These are phyloP conservation scores for Flaveria robusta DNA, from an alignment of 129 eudicot species.

Conservation along the genomic window DNA sequence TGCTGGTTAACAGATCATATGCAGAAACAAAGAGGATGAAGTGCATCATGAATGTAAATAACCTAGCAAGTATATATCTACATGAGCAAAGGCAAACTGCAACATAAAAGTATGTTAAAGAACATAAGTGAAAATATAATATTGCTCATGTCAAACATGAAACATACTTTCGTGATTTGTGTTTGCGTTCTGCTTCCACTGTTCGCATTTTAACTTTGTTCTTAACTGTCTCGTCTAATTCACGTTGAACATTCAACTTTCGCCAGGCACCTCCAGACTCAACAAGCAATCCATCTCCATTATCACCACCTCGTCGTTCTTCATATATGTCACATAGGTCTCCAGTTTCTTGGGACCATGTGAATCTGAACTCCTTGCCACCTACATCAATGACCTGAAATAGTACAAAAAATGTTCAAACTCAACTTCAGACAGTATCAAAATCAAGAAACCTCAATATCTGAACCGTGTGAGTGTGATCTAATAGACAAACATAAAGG, in stretches of 20 bases:
- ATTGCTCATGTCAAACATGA: slow-evolving; percentile 17
- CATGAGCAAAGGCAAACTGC: slow-evolving; percentile 17
- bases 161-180: slow-evolving; percentile 83
- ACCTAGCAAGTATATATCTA: slow-evolving; percentile 12
- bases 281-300: slow-evolving; percentile 84
- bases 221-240: slow-evolving; percentile 73
- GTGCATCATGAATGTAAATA: background rate
- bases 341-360: slow-evolving; percentile 80
- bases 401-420: slow-evolving; percentile 16
- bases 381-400: slow-evolving; percentile 87
- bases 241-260: slow-evolving; percentile 83
- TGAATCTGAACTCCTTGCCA: slow-evolving; percentile 82
- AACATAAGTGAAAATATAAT: slow-evolving; percentile 17
- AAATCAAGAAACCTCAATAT: slow-evolving; percentile 19
- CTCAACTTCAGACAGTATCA: background rate
- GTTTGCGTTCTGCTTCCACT: slow-evolving; percentile 80
- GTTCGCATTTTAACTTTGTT: slow-evolving; percentile 86
- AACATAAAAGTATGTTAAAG: background rate
- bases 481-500: background rate
- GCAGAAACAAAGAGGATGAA: background rate
- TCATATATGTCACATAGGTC: slow-evolving; percentile 89
- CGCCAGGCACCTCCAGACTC: slow-evolving; percentile 90
- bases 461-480: slow-evolving; percentile 13
- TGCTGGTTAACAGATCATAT: slow-evolving; percentile 17
- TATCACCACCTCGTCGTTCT: slow-evolving; percentile 78